These are phyloP conservation scores for Polytrichum commune DNA, from an alignment of 225 moss, liverwort and hornwort species.

Conservation along the genomic window DNA sequence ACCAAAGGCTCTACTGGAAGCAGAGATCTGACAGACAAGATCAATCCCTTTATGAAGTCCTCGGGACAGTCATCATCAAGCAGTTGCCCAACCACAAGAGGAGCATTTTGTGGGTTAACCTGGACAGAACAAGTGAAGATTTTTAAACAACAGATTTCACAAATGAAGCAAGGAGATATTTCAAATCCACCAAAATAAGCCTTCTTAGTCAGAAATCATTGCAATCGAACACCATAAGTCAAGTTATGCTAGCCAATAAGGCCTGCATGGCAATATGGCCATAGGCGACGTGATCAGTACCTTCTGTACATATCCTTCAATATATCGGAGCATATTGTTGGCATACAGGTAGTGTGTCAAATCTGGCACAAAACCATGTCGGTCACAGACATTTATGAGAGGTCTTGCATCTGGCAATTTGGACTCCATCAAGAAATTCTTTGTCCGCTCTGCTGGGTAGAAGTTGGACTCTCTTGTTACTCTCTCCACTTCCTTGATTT, in stretches of 20 bases:
- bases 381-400: conserved; percentile 80
- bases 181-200: no score
- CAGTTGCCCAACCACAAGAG: conserved; percentile 73
- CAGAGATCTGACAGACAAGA: conserved; percentile 72
- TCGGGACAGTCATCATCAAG: conserved; percentile 85
- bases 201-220: no score
- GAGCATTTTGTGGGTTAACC: conserved; percentile 79
- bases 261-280: no score
- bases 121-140: conserved; percentile 4
- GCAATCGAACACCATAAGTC: no score
- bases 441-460: conserved; percentile 77
- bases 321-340: conserved; percentile 85
- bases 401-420: conserved; percentile 88
- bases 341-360: conserved; percentile 71
- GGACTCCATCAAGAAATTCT: conserved; percentile 84
- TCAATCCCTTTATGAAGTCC: conserved; percentile 78
- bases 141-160: not conserved
- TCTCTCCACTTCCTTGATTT: conserved; percentile 83
- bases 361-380: conserved; percentile 79
- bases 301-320: conserved; percentile 88
- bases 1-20: conserved; percentile 79
- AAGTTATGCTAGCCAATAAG: no score
- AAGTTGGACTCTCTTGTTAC: conserved; percentile 79
- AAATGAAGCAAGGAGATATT: not conserved
- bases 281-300: conserved; percentile 9